A percentile compares a stretch with the other conserved stretches of the same genome.
Conservation (phyloP, 2,329 filamentous ascomycete genomes). For the Penicillium vulpinum region DNA sequence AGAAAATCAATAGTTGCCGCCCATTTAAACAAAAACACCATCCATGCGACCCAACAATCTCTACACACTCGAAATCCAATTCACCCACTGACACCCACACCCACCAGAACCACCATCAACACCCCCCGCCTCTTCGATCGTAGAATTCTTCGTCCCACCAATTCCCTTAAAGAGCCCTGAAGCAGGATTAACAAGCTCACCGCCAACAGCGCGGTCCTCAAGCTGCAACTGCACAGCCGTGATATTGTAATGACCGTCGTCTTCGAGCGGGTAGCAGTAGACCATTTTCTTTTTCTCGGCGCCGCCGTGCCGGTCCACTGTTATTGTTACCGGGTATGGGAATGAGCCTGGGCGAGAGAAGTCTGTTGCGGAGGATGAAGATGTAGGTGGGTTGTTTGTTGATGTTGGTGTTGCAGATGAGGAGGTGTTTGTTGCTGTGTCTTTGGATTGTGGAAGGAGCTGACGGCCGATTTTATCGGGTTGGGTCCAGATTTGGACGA, state of each 20-base stretch:
- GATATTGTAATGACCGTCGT: conserved; percentile 47
- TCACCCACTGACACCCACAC: conserved; percentile 61
- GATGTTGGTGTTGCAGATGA: conserved; percentile 20
- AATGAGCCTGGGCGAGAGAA: conserved; percentile 58
- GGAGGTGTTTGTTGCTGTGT: conserved; percentile 8
- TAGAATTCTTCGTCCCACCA: neutral
- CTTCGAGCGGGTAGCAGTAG: conserved; percentile 61
- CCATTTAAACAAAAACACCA: neutral
- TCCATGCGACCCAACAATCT: neutral
- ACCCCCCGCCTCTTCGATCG: conserved; percentile 39
- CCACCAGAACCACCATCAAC: conserved; percentile 62
- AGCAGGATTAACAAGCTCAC: conserved; percentile 53
- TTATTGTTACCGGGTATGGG: conserved; percentile 62
- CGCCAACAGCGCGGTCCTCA: conserved; percentile 56
- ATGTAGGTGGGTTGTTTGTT: conserved; percentile 16
- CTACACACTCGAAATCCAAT: conserved; percentile 41
- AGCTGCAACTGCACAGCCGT: conserved; percentile 49
- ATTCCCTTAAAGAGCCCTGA: conserved; percentile 44
- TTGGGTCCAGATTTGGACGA: conserved; percentile 64
- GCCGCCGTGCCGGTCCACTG: conserved; percentile 62
- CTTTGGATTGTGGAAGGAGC: conserved; percentile 21
- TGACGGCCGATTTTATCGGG: conserved; percentile 34
- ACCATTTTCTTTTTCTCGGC: conserved; percentile 55
- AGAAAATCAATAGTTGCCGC: neutral
- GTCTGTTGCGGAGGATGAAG: conserved; percentile 43